A percentile compares a stretch with the other conserved stretches of the same genome.
phyloP scores from a whole-genome alignment of 106 monocot genomes.

The Dioscorea dumetorum region DNA sequence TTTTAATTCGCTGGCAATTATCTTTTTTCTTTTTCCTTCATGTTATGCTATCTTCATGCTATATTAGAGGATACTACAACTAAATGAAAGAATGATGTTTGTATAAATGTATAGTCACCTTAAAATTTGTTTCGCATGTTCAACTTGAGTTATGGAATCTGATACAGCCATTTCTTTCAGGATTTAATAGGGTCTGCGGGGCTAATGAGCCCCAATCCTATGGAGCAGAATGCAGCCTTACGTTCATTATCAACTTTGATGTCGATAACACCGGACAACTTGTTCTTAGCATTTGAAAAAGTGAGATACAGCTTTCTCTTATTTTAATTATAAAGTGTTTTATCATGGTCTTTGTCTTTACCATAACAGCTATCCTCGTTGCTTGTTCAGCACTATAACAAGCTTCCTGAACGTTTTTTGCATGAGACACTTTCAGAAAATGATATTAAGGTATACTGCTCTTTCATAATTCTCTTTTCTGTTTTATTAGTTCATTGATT shows the following conservation, averaged over 20 bases:
- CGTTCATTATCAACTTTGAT: constrained; percentile 67
- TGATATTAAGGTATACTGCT: constrained; percentile 69
- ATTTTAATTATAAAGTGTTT: not conserved
- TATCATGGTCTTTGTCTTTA: too few relatives aligned
- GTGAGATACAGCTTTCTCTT: constrained; percentile 16
- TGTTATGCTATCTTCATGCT: too few relatives aligned
- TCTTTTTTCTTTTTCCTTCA: too few relatives aligned
- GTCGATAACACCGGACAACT: constrained; percentile 68
- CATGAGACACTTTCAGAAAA: constrained; percentile 71
- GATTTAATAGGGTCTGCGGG: constrained; percentile 67
- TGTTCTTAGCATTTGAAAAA: constrained; percentile 73
- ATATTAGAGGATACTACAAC: too few relatives aligned
- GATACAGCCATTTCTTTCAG: constrained; percentile 24
- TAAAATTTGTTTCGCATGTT: too few relatives aligned
- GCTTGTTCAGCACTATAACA: constrained; percentile 46
- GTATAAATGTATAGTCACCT: too few relatives aligned
- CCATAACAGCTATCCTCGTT: not conserved
- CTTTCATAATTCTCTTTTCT: not conserved
- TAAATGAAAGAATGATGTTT: too few relatives aligned
- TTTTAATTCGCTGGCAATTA: too few relatives aligned
- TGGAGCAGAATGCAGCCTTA: constrained; percentile 48
- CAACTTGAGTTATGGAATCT: too few relatives aligned
- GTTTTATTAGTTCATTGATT: not conserved
- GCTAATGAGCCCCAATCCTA: constrained; percentile 52
- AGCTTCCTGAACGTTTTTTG: constrained; percentile 46